Evolutionary conservation across 2,329 filamentous ascomycete species (phyloP).

Genomic region (Cordyceps javanica): DNA sequence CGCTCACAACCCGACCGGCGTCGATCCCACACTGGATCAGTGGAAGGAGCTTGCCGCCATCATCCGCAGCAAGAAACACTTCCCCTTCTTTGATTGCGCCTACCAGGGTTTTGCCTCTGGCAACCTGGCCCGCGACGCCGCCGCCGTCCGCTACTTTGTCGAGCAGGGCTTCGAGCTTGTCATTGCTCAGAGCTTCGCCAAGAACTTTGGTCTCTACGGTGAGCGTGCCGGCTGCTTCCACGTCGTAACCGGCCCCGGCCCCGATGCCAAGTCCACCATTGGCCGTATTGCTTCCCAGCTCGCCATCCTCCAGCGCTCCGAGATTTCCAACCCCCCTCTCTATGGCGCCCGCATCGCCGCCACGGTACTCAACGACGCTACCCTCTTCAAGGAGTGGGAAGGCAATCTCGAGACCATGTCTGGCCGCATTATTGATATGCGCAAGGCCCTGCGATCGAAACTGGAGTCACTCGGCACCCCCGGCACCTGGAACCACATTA

Average conservation of each 20-base stretch:
- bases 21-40: constrained; percentile 89
- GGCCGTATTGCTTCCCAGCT: constrained; percentile 76
- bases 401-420: constrained; percentile 89
- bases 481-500: constrained; percentile 94
- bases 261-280: constrained; percentile 57
- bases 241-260: constrained; percentile 68
- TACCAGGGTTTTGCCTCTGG: constrained; percentile 98
- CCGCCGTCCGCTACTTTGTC: constrained; percentile 90
- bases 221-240: constrained; percentile 97
- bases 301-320: constrained; percentile 88
- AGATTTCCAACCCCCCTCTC: constrained; percentile 94
- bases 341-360: constrained; percentile 89
- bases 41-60: constrained; percentile 84
- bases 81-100: constrained; percentile 97
- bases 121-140: constrained; percentile 75
- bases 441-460: constrained; percentile 67
- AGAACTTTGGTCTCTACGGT: constrained; percentile 96
- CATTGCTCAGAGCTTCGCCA: constrained; percentile 90
- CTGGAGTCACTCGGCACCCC: constrained; percentile 82
- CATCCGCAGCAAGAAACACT: constrained; percentile 72
- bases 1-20: constrained; percentile 96
- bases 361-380: constrained; percentile 73
- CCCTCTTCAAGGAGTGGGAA: constrained; percentile 86
- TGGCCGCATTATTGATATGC: constrained; percentile 90
- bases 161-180: constrained; percentile 85